A percentile compares a stretch with the other conserved stretches of the same genome.
phyloP scores from a whole-genome alignment of 352 stramenopile genomes.

The Phytophthora megakarya region DNA sequence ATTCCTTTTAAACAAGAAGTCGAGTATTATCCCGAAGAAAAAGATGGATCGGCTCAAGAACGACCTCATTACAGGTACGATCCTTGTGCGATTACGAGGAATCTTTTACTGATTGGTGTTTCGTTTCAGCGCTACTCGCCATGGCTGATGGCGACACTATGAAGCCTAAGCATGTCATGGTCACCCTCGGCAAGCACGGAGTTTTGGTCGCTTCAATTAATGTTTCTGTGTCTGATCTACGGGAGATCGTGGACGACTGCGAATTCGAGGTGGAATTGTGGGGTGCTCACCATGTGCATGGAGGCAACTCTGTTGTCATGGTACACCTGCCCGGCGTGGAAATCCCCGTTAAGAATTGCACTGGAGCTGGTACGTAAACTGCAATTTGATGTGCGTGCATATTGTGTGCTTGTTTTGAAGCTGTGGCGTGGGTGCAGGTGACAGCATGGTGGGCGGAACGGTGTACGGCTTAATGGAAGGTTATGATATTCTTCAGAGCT shows the following conservation, averaged over 20 bases:
- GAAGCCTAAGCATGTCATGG: constrained; percentile 69
- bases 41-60: constrained; percentile 67
- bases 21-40: constrained; percentile 45
- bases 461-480: constrained; percentile 74
- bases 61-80: constrained; percentile 64
- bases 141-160: constrained; percentile 61
- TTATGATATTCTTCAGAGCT: constrained; percentile 66
- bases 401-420: neutral
- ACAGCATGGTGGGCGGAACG: constrained; percentile 77
- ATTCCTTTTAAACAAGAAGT: constrained; percentile 60
- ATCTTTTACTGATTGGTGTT: constrained; percentile 5
- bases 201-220: constrained; percentile 75
- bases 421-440: constrained; percentile 40
- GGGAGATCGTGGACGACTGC: constrained; percentile 30
- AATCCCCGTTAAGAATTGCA: constrained; percentile 73
- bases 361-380: constrained; percentile 56
- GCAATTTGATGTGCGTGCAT: no score
- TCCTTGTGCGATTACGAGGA: neutral
- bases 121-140: constrained; percentile 51
- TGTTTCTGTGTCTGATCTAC: constrained; percentile 38
- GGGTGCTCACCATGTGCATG: constrained; percentile 58
- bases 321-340: constrained; percentile 65
- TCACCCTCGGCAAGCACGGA: constrained; percentile 81
- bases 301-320: constrained; percentile 50
- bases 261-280: constrained; percentile 58